These are phyloP conservation scores for Malassezia globosa DNA, from an alignment of 1,284 basidiomycete genomes.

Conservation along the genomic window DNA sequence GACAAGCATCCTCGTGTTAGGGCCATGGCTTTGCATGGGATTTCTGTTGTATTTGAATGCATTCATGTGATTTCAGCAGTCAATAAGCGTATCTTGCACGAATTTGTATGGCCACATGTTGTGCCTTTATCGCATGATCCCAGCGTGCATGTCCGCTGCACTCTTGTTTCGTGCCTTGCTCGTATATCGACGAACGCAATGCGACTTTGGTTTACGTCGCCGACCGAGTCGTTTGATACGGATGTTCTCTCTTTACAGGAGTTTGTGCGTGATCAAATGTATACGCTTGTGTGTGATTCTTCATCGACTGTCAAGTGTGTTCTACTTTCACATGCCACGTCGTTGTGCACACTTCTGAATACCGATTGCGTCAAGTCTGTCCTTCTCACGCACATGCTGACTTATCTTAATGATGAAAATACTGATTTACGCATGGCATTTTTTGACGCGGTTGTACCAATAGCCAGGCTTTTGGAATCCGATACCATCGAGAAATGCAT, in stretches of 20 bases:
- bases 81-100: constrained; percentile 72
- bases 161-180: constrained; percentile 76
- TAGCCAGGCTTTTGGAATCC: constrained; percentile 53
- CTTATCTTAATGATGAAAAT: constrained; percentile 84
- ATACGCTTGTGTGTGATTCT: constrained; percentile 56
- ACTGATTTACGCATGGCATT: constrained; percentile 84
- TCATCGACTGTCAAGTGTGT: constrained; percentile 53
- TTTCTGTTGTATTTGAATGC: constrained; percentile 64
- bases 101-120: constrained; percentile 88
- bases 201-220: constrained; percentile 73
- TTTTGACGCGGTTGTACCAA: constrained; percentile 87
- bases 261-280: constrained; percentile 76
- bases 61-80: constrained; percentile 82
- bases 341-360: constrained; percentile 83
- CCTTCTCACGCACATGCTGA: constrained; percentile 91
- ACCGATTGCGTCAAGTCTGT: constrained; percentile 86
- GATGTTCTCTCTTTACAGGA: constrained; percentile 68
- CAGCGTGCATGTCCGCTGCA: constrained; percentile 75
- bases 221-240: constrained; percentile 39
- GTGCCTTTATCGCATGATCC: constrained; percentile 68
- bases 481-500: constrained; percentile 59
- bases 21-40: constrained; percentile 37
- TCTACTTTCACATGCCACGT: constrained; percentile 63
- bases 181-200: constrained; percentile 71
- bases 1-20: constrained; percentile 75